phyloP scores from a whole-genome alignment of 1,284 basidiomycete species.

The Malassezia obtusa region DNA sequence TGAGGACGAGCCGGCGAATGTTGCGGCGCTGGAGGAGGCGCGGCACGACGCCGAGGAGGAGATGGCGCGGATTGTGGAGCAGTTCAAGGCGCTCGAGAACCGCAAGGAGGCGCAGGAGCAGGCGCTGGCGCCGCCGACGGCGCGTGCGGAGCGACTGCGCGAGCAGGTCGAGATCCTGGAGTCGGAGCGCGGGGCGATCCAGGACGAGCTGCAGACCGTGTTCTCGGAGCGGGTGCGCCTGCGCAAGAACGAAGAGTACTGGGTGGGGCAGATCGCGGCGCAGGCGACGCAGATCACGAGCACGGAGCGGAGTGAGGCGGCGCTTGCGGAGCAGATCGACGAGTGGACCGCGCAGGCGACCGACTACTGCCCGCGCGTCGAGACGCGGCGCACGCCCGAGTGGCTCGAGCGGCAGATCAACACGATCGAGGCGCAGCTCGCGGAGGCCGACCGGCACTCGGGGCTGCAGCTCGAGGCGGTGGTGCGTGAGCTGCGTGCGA shows the following conservation, averaged over 20 bases:
- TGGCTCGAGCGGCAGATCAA: slow-evolving; percentile 51
- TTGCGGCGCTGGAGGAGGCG: slow-evolving; percentile 58
- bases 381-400: slow-evolving; percentile 56
- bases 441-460: background rate
- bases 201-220: slow-evolving; percentile 49
- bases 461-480: slow-evolving; percentile 9
- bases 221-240: slow-evolving; percentile 13
- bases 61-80: slow-evolving; percentile 24
- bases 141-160: slow-evolving; percentile 17
- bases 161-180: slow-evolving; percentile 27
- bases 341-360: slow-evolving; percentile 53
- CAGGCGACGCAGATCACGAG: slow-evolving; percentile 49
- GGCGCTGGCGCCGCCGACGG: slow-evolving; percentile 24
- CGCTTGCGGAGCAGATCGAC: slow-evolving; percentile 49
- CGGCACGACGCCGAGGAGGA: slow-evolving; percentile 37
- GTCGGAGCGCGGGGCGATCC: slow-evolving; percentile 47
- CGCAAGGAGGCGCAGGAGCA: slow-evolving; percentile 40
- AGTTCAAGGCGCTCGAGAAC: slow-evolving; percentile 26
- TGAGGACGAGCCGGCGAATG: slow-evolving; percentile 63
- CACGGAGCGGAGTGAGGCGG: slow-evolving; percentile 57
- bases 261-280: slow-evolving; percentile 20
- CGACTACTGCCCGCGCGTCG: slow-evolving; percentile 56
- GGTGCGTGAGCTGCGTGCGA: slow-evolving; percentile 49
- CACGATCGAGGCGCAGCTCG: slow-evolving; percentile 13
- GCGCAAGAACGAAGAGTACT: slow-evolving; percentile 25